A percentile compares a stretch with the other conserved stretches of the same genome.
Conservation (phyloP, 2,329 filamentous ascomycete species). For the Apiospora arundinis region DNA sequence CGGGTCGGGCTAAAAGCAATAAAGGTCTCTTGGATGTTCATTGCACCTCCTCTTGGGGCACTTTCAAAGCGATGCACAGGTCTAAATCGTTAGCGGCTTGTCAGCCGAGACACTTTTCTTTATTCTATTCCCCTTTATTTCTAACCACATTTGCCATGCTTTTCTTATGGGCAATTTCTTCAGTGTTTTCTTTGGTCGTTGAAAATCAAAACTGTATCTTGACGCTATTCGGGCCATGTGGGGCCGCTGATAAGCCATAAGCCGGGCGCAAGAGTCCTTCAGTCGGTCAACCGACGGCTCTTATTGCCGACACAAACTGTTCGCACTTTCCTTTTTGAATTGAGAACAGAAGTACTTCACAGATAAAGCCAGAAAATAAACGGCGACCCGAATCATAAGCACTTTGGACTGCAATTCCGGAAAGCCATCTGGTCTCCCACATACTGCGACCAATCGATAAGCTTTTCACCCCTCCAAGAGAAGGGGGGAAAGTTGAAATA, state of each 20-base stretch:
- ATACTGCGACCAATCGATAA: neutral
- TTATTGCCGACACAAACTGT: neutral
- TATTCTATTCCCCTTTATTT: neutral
- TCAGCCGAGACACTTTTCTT: neutral
- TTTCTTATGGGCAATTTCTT: neutral
- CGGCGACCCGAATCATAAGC: too few species aligned
- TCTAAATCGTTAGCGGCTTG: neutral
- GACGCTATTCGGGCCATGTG: constrained; percentile 8
- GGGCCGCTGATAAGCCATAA: constrained; percentile 18
- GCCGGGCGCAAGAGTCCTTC: neutral
- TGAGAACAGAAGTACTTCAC: neutral
- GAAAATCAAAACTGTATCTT: constrained; percentile 8
- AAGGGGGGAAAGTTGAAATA: neutral
- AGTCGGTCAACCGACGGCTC: neutral
- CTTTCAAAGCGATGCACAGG: neutral
- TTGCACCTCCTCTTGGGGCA: neutral
- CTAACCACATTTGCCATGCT: neutral
- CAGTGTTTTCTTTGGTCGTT: neutral
- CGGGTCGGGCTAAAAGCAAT: constrained; percentile 17
- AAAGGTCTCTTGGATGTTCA: neutral
- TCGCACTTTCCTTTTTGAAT: neutral
- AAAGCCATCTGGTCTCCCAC: neutral
- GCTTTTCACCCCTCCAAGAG: neutral
- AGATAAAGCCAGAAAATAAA: too few species aligned
- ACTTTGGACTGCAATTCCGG: neutral